Percentiles rank a stretch among this genome's conserved stretches.
Conservation (phyloP, 73 alveolate genomes). For the Tetrahymena thermophila region DNA sequence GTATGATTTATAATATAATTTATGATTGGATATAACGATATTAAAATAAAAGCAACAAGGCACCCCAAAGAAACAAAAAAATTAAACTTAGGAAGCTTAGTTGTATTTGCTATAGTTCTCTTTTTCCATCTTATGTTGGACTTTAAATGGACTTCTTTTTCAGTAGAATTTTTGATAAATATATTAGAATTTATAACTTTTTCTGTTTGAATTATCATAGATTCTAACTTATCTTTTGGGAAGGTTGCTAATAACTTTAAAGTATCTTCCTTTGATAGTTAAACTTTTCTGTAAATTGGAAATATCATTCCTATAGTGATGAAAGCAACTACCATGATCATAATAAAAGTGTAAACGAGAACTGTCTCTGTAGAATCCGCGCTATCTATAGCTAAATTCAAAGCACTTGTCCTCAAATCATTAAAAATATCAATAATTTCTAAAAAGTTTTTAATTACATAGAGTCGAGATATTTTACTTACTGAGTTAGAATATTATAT, state of each 20-base stretch:
- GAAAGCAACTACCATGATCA: background rate
- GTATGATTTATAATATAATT: background rate
- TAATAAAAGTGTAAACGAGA: background rate
- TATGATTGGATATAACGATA: background rate
- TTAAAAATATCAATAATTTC: background rate
- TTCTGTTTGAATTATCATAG: background rate
- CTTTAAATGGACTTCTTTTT: background rate
- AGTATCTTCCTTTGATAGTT: background rate
- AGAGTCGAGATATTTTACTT: background rate
- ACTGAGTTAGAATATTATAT: background rate
- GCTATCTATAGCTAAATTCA: background rate
- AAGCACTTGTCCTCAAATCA: background rate
- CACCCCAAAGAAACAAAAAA: background rate
- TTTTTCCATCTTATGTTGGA: background rate
- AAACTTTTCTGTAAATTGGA: background rate
- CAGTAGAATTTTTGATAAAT: background rate
- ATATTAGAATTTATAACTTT: background rate
- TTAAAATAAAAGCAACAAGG: background rate
- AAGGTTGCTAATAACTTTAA: background rate
- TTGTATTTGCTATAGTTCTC: background rate
- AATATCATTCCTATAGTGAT: background rate
- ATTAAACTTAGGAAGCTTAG: background rate
- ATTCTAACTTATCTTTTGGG: background rate
- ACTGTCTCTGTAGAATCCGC: background rate
- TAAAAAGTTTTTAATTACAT: background rate